Conservation (phyloP, 78 protist species). For the Fonticula alba region DNA sequence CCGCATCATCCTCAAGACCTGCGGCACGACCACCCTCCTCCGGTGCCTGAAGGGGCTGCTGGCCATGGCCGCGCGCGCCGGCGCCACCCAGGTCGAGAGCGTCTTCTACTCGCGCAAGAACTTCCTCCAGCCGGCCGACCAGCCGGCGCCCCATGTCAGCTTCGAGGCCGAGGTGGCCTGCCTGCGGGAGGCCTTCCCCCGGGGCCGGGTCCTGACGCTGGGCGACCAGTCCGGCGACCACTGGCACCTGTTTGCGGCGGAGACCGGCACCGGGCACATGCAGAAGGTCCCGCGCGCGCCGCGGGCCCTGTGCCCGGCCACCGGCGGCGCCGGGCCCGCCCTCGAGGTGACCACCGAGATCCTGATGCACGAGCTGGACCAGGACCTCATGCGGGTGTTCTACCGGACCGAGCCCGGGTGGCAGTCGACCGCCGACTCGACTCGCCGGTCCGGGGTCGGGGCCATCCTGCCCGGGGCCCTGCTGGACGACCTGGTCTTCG, state of each 20-base stretch:
- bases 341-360: slow-evolving; percentile 24
- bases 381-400: slow-evolving; percentile 35
- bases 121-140: slow-evolving; percentile 55
- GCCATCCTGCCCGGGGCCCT: slow-evolving; percentile 13
- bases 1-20: slow-evolving; percentile 60
- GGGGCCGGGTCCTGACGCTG: slow-evolving; percentile 4
- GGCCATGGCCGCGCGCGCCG: slow-evolving; percentile 19
- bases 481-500: slow-evolving; percentile 47
- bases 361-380: slow-evolving; percentile 64
- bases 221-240: slow-evolving; percentile 62
- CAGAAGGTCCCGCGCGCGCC: slow-evolving; percentile 7
- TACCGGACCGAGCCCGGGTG: slow-evolving; percentile 27
- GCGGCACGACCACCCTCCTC: slow-evolving; percentile 76
- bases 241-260: slow-evolving; percentile 66
- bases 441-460: slow-evolving; percentile 11
- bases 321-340: neutral
- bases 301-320: neutral
- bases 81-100: slow-evolving; percentile 12
- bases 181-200: neutral
- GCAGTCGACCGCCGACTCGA: slow-evolving; percentile 21
- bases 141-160: slow-evolving; percentile 45
- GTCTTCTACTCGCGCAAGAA: slow-evolving; percentile 47
- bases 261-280: slow-evolving; percentile 10
- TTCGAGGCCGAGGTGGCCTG: slow-evolving; percentile 42
- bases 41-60: slow-evolving; percentile 33